Evolutionary conservation across 371 early-diverging fungal genomes (phyloP).

Genomic region (Vittaforma corneae): DNA sequence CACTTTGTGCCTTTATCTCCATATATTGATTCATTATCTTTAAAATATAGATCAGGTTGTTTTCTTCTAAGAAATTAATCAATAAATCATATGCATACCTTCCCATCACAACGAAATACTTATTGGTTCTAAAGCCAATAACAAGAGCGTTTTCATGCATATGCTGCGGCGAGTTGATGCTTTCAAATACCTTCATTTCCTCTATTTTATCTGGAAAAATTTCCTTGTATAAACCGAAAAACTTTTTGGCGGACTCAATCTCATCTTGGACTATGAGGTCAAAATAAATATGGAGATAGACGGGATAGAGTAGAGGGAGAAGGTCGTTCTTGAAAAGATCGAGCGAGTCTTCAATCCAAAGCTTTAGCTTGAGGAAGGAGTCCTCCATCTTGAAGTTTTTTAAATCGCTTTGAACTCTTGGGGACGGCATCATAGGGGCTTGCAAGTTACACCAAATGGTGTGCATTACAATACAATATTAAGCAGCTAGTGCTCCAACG

Average conservation of each 20-base stretch:
- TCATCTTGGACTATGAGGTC: conserved; percentile 64
- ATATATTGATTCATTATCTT: conserved; percentile 83
- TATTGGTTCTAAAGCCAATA: conserved; percentile 67
- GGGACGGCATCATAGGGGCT: too few relatives aligned
- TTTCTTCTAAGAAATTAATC: conserved; percentile 77
- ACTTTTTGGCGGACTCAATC: conserved; percentile 62
- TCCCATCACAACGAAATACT: conserved; percentile 75
- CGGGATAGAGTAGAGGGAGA: conserved; percentile 71
- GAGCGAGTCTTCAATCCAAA: conserved; percentile 83
- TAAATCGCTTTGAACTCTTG: too few relatives aligned
- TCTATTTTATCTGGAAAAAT: conserved; percentile 65
- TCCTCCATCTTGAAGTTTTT: conserved; percentile 23
- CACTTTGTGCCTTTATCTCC: conserved; percentile 65
- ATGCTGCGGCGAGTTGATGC: conserved; percentile 66
- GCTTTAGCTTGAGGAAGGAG: conserved; percentile 66
- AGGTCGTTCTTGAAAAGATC: conserved; percentile 69
- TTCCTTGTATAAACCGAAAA: conserved; percentile 68
- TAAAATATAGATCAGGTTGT: conserved; percentile 70
- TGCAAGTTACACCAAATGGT: too few relatives aligned
- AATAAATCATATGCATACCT: conserved; percentile 79
- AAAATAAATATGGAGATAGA: conserved; percentile 82
- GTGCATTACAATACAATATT: too few relatives aligned
- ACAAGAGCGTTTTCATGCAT: conserved; percentile 70
- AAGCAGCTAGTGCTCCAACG: too few relatives aligned
- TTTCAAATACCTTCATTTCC: conserved; percentile 60